A percentile compares a stretch with the other conserved stretches of the same genome.
phyloP scores from a whole-genome alignment of 1,284 basidiomycete species.

The Tylopilus sp. region DNA sequence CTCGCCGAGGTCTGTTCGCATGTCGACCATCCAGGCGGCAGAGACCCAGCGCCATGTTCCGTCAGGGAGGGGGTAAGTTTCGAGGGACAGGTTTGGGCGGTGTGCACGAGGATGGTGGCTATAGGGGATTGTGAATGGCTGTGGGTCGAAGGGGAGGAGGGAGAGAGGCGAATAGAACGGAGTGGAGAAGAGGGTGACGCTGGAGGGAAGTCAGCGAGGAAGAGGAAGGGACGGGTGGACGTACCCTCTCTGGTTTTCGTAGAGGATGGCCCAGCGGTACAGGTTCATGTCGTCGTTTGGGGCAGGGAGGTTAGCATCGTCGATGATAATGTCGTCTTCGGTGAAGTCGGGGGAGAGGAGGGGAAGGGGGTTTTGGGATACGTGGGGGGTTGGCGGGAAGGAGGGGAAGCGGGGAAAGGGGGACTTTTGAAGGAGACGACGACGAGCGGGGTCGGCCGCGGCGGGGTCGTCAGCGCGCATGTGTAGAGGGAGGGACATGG shows the following conservation, averaged over 20 bases:
- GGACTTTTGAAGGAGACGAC: slow-evolving; percentile 38
- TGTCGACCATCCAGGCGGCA: slow-evolving; percentile 79
- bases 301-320: slow-evolving; percentile 26
- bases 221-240: slow-evolving; percentile 20
- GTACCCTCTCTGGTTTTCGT: slow-evolving; percentile 78
- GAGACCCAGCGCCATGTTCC: slow-evolving; percentile 80
- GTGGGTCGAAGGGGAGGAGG: slow-evolving; percentile 70
- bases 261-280: slow-evolving; percentile 73
- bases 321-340: slow-evolving; percentile 36
- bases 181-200: slow-evolving; percentile 67
- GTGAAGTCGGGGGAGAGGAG: neutral
- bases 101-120: slow-evolving; percentile 38
- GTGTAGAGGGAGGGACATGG: slow-evolving; percentile 24
- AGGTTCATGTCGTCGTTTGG: slow-evolving; percentile 42
- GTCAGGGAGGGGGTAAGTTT: slow-evolving; percentile 72
- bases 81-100: slow-evolving; percentile 54
- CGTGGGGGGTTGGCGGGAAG: slow-evolving; percentile 21
- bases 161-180: slow-evolving; percentile 68
- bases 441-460: slow-evolving; percentile 43
- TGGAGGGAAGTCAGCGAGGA: slow-evolving; percentile 28
- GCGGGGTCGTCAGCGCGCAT: slow-evolving; percentile 38
- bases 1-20: slow-evolving; percentile 67
- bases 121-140: slow-evolving; percentile 65
- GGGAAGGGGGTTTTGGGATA: neutral
- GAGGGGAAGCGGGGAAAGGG: slow-evolving; percentile 33